Percentiles rank a stretch among this genome's conserved stretches.
These are phyloP conservation scores for Candida mattraensis DNA, from an alignment of 805 yeast genomes.

Conservation along the genomic window DNA sequence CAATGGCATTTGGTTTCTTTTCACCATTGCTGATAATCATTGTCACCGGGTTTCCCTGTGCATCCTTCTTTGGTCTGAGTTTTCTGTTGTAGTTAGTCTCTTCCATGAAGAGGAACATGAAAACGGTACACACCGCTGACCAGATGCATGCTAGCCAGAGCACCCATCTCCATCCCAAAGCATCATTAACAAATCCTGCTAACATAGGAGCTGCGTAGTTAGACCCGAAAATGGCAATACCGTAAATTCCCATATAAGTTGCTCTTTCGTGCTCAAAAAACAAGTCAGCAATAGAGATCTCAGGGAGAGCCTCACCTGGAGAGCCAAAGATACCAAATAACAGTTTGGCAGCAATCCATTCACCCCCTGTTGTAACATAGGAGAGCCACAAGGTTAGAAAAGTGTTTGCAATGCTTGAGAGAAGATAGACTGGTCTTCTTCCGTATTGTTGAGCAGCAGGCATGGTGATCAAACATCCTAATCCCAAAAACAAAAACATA, in stretches of 20 bases:
- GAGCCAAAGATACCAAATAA: conserved; percentile 35
- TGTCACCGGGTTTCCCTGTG: conserved; percentile 22
- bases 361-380: conserved; percentile 30
- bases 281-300: conserved; percentile 48
- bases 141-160: conserved; percentile 50
- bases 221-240: conserved; percentile 52
- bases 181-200: conserved; percentile 55
- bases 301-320: conserved; percentile 48
- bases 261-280: conserved; percentile 54
- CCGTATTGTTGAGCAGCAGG: conserved; percentile 42
- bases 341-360: conserved; percentile 33
- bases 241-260: conserved; percentile 48
- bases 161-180: conserved; percentile 54
- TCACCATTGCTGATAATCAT: conserved; percentile 26
- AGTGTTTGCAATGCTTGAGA: conserved; percentile 32
- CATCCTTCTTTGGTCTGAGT: conserved; percentile 26
- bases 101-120: conserved; percentile 48
- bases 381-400: conserved; percentile 36
- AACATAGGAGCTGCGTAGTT: conserved; percentile 59
- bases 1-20: conserved; percentile 10
- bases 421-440: conserved; percentile 37
- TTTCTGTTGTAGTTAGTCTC: conserved; percentile 50
- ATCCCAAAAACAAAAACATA: conserved; percentile 40
- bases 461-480: conserved; percentile 37
- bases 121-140: conserved; percentile 40